Evolutionary conservation across 768 basidiomycete species (phyloP), one percentile per base, ranked within the genome.

Genomic region (Psilocybe cubensis): DNA sequence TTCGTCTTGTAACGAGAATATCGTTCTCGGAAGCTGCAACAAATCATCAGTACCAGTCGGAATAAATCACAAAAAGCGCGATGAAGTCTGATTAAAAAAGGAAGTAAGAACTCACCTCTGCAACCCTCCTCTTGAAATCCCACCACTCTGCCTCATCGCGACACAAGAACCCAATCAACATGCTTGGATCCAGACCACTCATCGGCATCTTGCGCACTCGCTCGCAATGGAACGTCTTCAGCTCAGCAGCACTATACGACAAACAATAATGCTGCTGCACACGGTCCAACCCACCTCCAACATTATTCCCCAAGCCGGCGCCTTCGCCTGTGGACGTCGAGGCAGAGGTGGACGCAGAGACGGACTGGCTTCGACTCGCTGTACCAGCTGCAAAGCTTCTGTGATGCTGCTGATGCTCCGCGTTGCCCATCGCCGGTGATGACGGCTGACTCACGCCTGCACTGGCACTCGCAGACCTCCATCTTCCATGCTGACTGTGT

Each of bases 171-270:
- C 96, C 96, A 57, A 98, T 82, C 6, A 99, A 77, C 97, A 99
- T 98, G 64, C 94, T 97, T 21, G 96, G 97, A 70, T 98, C 97
- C 53, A 99, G 76, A 25, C 89, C 91, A 38, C 86, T 84, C 31
- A 98, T 73, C 0, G 89, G 89, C 92, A 98, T 96, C 84, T 96
- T 98, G 68, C 94, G 81, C 35, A 98, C 89, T 17, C 89, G 86
- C n/a, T 99, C 97, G 70, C 94, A 95, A 72, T 98, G 97, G 78
- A 95, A 99, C 11, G 92, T 96, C 66, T 83, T 84, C 29, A 98
- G 75, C 67, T 96, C 92, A 4, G 78, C 60, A 2, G 82, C 72
- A 1, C 82, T 75, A 70, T 98, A 99, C 9, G 94, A 89, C 0
- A 78, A 80, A 20, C 82, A 83, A 57, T 88, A 92, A 64, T 90